These are phyloP conservation scores for Aegilops speltoides DNA, from an alignment of 176 grass and related monocot species.

Conservation along the genomic window DNA sequence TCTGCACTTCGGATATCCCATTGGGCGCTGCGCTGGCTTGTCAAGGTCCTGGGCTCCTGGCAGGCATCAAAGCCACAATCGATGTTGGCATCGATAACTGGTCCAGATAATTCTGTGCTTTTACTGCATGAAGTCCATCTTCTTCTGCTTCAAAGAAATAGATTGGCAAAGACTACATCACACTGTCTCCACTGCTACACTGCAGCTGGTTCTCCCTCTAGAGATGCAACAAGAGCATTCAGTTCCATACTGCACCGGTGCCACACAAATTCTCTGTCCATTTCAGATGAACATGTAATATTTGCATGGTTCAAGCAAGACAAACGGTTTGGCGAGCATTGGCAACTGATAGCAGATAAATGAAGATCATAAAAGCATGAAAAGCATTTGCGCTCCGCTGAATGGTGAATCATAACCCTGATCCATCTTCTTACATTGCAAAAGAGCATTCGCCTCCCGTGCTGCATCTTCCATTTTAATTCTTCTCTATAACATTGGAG, in stretches of 20 bases:
- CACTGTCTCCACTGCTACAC: slow-evolving; percentile 35
- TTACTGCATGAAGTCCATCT: slow-evolving; percentile 15
- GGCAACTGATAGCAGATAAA: slow-evolving; percentile 75
- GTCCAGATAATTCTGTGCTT: slow-evolving; percentile 16
- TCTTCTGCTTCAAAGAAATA: slow-evolving; percentile 6
- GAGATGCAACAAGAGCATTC: slow-evolving; percentile 55
- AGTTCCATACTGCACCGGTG: slow-evolving; percentile 68
- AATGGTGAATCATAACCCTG: slow-evolving; percentile 53
- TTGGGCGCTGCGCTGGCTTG: background rate
- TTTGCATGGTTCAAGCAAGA: slow-evolving; percentile 67
- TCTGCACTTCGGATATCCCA: background rate
- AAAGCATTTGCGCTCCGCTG: slow-evolving; percentile 65
- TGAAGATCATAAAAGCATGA: slow-evolving; percentile 80
- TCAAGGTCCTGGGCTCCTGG: background rate
- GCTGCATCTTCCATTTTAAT: slow-evolving; percentile 57
- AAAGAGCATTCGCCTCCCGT: slow-evolving; percentile 20
- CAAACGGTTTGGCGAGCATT: slow-evolving; percentile 69
- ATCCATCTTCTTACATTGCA: slow-evolving; percentile 53
- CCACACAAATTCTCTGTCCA: slow-evolving; percentile 39
- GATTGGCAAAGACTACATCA: slow-evolving; percentile 27
- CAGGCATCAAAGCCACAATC: background rate
- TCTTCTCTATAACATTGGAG: slow-evolving; percentile 47
- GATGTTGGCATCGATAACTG: background rate
- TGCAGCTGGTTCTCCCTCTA: slow-evolving; percentile 62
- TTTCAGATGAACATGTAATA: slow-evolving; percentile 63